Evolutionary conservation across 2,329 filamentous ascomycete genomes (phyloP), one percentile per base, ranked within the genome.

Genomic region (Aspergillus novoparasiticus): DNA sequence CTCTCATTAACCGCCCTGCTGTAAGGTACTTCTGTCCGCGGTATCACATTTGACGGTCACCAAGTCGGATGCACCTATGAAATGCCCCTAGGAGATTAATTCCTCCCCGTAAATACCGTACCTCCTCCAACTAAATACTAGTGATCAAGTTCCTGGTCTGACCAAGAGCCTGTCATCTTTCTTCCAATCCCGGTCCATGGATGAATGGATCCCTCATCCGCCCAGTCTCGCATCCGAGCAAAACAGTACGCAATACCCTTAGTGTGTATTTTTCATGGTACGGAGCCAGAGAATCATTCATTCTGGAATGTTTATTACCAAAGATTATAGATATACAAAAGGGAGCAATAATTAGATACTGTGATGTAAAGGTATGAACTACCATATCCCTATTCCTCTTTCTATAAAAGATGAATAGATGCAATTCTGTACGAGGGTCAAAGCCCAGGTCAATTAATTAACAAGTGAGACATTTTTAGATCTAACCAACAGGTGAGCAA

Each of bases 181-280:
- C 21, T 51, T 30, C 48, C 48, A 53, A 53, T 28, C 26, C 48
- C 21, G 8, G 36, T 32, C 9, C 26, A 32, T 43, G 43, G 16
- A 41, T 19, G 16, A 39, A 62, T 50, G 56, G 60, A 21, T 58
- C 55, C 60, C 41, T 56, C 57, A 51, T 63, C 61, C 53, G 51
- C 36, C 34, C 51, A 21, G 58, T 54, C 58, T 63, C 57, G 50
- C 51, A 63, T 63, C 57, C 41, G 50, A 60, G 36, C 26, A 28
- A 26, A 19, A 39, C 14, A 11, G 11, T 21, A 46, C 21, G 16
- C 28, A 16, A 16, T 58, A 28, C 36, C 30, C 8, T 16, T 28
- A 28, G 23, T 41, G 16, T n/a, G 48, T 51, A 26, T 36, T 36
- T 32, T 54, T 34, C 30, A 48, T 34, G 19, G 28, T 16, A 53